Evolutionary conservation across 2,329 filamentous ascomycete genomes (phyloP).

Genomic region (Elsinoe batatas): DNA sequence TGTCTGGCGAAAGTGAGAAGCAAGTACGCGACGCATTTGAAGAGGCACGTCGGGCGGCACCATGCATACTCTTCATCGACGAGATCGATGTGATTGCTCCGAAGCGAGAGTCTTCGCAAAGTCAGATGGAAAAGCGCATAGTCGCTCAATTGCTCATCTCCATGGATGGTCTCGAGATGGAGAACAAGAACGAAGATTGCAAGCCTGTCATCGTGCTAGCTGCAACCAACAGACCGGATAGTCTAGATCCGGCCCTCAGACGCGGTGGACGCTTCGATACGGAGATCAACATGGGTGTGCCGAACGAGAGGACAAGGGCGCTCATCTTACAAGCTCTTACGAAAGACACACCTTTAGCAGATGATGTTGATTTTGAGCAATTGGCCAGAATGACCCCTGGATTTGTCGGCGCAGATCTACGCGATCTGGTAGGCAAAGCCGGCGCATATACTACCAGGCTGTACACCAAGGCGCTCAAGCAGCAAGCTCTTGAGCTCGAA

Average conservation of each 20-base stretch:
- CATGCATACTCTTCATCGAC: constrained; percentile 84
- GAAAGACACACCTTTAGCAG: constrained; percentile 51
- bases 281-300: constrained; percentile 80
- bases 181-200: constrained; percentile 51
- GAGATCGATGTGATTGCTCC: constrained; percentile 86
- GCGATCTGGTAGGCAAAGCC: constrained; percentile 58
- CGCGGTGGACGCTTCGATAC: constrained; percentile 68
- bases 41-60: constrained; percentile 73
- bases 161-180: constrained; percentile 67
- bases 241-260: constrained; percentile 67
- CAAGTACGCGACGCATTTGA: constrained; percentile 79
- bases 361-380: constrained; percentile 61
- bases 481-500: constrained; percentile 24
- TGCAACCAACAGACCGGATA: constrained; percentile 81
- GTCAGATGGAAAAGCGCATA: constrained; percentile 83
- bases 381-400: constrained; percentile 81
- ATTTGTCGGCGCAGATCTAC: constrained; percentile 84
- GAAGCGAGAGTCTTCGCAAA: constrained; percentile 71
- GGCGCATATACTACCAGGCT: constrained; percentile 54
- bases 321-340: constrained; percentile 69
- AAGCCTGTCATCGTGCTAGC: constrained; percentile 83
- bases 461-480: constrained; percentile 45
- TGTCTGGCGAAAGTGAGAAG: constrained; percentile 84
- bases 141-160: constrained; percentile 74
- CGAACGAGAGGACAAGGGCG: constrained; percentile 65